phyloP scores from a whole-genome alignment of 1,284 basidiomycete species.

The Xanthoconium separans region DNA sequence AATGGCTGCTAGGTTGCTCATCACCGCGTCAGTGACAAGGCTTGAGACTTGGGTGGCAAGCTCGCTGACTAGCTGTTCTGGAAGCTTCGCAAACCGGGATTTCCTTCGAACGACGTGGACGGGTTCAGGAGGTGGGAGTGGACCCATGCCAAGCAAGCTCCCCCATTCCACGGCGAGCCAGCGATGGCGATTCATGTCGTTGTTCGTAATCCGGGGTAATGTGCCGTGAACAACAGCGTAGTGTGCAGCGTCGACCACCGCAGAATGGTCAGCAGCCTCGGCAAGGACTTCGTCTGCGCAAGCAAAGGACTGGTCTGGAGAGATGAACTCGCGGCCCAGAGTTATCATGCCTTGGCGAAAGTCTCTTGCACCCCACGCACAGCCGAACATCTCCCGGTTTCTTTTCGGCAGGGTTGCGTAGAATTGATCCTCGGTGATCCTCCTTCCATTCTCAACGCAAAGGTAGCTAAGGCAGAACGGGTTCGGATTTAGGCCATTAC shows the following conservation, averaged over 20 bases:
- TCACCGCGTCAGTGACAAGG: not conserved
- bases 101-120: not conserved
- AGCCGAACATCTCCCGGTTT: not conserved
- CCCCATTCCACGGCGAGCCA: not conserved
- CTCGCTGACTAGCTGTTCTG: not conserved
- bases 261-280: constrained; percentile 10
- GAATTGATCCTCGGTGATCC: not conserved
- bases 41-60: not conserved
- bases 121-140: not conserved
- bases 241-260: not conserved
- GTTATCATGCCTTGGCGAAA: constrained; percentile 7
- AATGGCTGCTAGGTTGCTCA: no score
- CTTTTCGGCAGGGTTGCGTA: not conserved
- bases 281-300: constrained; percentile 3
- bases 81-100: not conserved
- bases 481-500: no score
- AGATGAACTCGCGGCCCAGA: not conserved
- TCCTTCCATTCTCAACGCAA: not conserved
- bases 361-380: constrained; percentile 3
- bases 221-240: not conserved
- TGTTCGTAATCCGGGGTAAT: not conserved
- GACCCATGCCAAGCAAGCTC: not conserved
- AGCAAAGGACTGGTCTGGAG: not conserved
- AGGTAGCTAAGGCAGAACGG: constrained; percentile 1
- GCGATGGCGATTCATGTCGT: not conserved